Evolutionary conservation across 805 yeast species (phyloP), one percentile per base, ranked within the genome.

Genomic region (Jamesozyma hellenica): DNA sequence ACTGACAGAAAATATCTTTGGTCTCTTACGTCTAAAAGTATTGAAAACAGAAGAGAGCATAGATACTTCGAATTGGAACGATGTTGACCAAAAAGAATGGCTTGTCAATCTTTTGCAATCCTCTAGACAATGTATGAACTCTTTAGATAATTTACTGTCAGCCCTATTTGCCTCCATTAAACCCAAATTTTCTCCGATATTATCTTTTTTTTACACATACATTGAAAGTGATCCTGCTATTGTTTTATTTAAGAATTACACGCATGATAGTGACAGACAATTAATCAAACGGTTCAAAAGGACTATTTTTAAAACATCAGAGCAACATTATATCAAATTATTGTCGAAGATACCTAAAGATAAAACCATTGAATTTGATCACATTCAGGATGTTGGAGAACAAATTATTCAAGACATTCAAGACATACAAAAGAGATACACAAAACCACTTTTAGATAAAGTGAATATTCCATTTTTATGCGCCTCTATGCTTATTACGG

Each of bases 341-440:
- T 52, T 74, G 16, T 63, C 67, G 3, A 58, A 59, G 6, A 62
- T 82, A n/a, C 92, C 94, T 0, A 63, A 81, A 21, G 76, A 72
- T 51, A 64, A 67, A 31, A 64, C 77, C 0, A 55, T 81, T 7
- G 73, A 67, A 30, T 60, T 79, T 2, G 51, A 67, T 19, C 81
- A 81, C 57, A 66, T 82, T 2, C 66, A 74, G 34, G 70, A 75
- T 32, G 65, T 79, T 4, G 75, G 79, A 0, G 78, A 77, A 35
- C 51, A 56, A 29, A 68, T 83, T 16, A 66, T 77, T 8, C 58
- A 60, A 3, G 68, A 68, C 26, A 72, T 79, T 14, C 64, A 70
- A 40, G 50, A 51, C 15, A 54, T 81, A 21, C 83, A 79, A 46
- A 79, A 74, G 43, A 60, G 75, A 44, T 83, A 78, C 51, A 73